Percentiles rank a stretch among this genome's conserved stretches.
Evolutionary conservation across 352 stramenopile genomes (phyloP).

Genomic region (Pythium utonaiense): DNA sequence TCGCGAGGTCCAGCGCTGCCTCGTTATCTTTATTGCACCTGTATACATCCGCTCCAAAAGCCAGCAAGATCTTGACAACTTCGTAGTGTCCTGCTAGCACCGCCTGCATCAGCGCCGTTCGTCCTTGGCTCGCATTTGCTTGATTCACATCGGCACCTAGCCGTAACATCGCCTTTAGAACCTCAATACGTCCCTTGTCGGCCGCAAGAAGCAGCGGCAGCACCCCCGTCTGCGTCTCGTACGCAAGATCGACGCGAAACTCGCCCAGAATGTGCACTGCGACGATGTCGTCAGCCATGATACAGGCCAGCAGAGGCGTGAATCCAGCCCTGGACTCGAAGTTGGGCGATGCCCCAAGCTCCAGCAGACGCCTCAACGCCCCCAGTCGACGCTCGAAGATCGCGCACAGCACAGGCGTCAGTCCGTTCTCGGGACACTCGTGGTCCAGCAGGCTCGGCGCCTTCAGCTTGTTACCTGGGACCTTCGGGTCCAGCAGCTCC

Average conservation of each 20-base stretch:
- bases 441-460: slow-evolving; percentile 31
- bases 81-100: slow-evolving; percentile 38
- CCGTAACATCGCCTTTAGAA: slow-evolving; percentile 40
- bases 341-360: slow-evolving; percentile 44
- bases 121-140: slow-evolving; percentile 18
- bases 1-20: slow-evolving; percentile 38
- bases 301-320: slow-evolving; percentile 44
- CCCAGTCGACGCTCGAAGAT: slow-evolving; percentile 37
- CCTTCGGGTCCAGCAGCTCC: slow-evolving; percentile 31
- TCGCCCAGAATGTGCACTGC: slow-evolving; percentile 44
- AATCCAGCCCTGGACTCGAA: slow-evolving; percentile 38
- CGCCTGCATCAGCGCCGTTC: slow-evolving; percentile 50
- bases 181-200: slow-evolving; percentile 40
- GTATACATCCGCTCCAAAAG: slow-evolving; percentile 33
- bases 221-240: slow-evolving; percentile 34
- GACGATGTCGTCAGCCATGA: slow-evolving; percentile 48
- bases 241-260: slow-evolving; percentile 33
- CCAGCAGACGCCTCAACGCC: slow-evolving; percentile 41
- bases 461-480: background rate
- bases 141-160: slow-evolving; percentile 35
- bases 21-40: slow-evolving; percentile 23
- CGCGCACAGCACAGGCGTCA: slow-evolving; percentile 47
- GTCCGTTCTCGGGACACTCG: slow-evolving; percentile 46
- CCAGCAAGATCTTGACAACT: slow-evolving; percentile 35
- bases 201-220: slow-evolving; percentile 40